A percentile compares a stretch with the other conserved stretches of the same genome.
Evolutionary conservation across 2,329 filamentous ascomycete species (phyloP).

Genomic region (Arthroderma sp.): DNA sequence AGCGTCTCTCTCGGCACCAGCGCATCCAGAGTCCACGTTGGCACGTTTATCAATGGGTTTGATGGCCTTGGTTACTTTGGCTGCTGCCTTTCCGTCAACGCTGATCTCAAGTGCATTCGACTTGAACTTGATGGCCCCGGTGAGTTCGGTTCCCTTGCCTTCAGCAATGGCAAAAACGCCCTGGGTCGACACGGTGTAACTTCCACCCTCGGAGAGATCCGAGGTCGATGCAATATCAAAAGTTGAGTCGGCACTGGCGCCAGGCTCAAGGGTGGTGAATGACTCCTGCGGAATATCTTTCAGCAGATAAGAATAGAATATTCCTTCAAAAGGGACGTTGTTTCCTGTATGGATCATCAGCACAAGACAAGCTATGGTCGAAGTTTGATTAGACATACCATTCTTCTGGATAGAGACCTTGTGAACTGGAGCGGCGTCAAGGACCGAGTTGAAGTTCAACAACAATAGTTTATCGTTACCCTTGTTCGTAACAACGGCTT

Average conservation of each 20-base stretch:
- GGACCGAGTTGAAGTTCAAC: conserved; percentile 25
- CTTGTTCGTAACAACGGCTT: conserved; percentile 24
- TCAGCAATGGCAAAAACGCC: conserved; percentile 46
- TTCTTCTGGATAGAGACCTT: conserved; percentile 23
- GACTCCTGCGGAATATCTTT: conserved; percentile 17
- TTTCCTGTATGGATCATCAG: conserved; percentile 13
- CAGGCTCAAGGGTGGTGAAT: conserved; percentile 19
- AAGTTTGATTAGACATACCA: conserved; percentile 11
- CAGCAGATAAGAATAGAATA: conserved; percentile 18
- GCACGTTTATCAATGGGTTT: conserved; percentile 11
- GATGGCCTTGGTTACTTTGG: conserved; percentile 36
- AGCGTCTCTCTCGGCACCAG: conserved; percentile 31
- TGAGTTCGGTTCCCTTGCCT: conserved; percentile 38
- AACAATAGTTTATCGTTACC: conserved; percentile 21
- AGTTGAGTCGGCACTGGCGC: conserved; percentile 19
- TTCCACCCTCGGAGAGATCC: conserved; percentile 37
- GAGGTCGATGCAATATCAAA: conserved; percentile 24
- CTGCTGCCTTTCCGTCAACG: conserved; percentile 44
- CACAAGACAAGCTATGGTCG: background rate
- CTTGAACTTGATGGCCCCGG: conserved; percentile 42
- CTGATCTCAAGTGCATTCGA: conserved; percentile 46
- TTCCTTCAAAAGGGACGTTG: conserved; percentile 21
- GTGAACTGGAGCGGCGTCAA: conserved; percentile 21
- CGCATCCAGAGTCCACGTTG: conserved; percentile 38
- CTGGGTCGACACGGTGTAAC: conserved; percentile 42